Evolutionary conservation across 2,329 filamentous ascomycete genomes (phyloP), one percentile per base, ranked within the genome.

Genomic region (Aspergillus aculeatinus): DNA sequence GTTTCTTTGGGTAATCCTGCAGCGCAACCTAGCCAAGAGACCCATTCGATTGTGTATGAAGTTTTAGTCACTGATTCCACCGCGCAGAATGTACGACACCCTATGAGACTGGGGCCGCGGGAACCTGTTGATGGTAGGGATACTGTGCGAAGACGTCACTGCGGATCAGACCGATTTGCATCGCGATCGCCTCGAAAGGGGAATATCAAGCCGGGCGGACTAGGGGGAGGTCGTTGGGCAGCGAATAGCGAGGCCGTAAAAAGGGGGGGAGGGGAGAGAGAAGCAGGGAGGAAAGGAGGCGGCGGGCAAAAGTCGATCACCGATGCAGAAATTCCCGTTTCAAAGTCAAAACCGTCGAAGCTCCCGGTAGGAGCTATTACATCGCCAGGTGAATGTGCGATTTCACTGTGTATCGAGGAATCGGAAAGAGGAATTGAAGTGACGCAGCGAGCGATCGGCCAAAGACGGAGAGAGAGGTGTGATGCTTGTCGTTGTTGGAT

Each of bases 31-130:
- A 57, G 25, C 49, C 35, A 48, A 60, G 51, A 60, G 57, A 62
- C 66, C 67, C 67, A 69, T 68, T 60, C 57, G 61, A 67, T 60
- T 59, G 29, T 55, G 55, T 52, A 44, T 62, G 58, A 59, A 29
- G 29, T 14, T 48, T 10, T n/a, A 4, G 27, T 25, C 53, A 48
- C 47, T 53, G n/a, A 27, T 39, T 21, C 23, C 27, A 47, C 33
- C 19, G 48, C 55, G 48, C 7, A 21, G 33, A 31, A 19, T 50
- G 25, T 48, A 29, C 27, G 29, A 33, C 11, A 27, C 19, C 27
- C 39, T 52, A 48, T 48, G 52, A 31, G 44, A 48, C 29, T 47
- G 57, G 61, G 50, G 54, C 51, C 56, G 51, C 33, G 47, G 31
- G 47, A 47, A 29, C 53, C 42, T 44, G 48, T 39, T 35, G 53